A percentile compares a stretch with the other conserved stretches of the same genome.
Evolutionary conservation across 441 rosid genomes (phyloP).

Genomic region (Geranium incanum): DNA sequence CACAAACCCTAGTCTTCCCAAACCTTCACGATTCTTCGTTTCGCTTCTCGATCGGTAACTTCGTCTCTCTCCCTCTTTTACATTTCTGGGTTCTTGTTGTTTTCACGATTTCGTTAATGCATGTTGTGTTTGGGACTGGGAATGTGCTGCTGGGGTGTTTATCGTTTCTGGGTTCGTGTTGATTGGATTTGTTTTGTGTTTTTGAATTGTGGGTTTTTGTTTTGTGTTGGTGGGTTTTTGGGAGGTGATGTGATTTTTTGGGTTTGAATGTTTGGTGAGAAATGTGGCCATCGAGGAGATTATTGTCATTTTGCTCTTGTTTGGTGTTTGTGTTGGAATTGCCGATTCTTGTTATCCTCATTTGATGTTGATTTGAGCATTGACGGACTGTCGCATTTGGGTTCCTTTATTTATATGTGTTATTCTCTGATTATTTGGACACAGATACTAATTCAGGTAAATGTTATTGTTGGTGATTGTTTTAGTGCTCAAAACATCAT

Average conservation of each 20-base stretch:
- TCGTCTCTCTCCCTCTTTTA: conserved; percentile 4
- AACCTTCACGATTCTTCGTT: conserved; percentile 28
- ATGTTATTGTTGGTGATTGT: neutral
- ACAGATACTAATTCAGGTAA: neutral
- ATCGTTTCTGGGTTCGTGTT: neutral
- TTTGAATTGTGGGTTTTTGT: neutral
- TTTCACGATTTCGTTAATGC: neutral
- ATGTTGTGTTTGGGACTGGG: neutral
- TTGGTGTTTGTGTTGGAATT: neutral
- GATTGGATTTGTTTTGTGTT: neutral
- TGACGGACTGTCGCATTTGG: neutral
- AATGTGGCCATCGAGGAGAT: conserved; percentile 6
- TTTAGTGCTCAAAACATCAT: neutral
- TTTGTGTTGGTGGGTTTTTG: neutral
- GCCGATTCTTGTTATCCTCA: neutral
- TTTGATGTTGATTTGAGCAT: neutral
- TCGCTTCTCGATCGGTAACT: conserved; percentile 40
- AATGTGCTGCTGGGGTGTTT: neutral
- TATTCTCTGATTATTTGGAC: neutral
- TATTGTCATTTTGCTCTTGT: neutral
- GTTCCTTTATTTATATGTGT: neutral
- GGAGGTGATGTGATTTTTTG: neutral
- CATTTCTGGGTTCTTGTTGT: neutral
- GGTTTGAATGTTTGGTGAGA: conserved; percentile 5
- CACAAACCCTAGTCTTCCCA: conserved; percentile 11